Evolutionary conservation across 768 basidiomycete species (phyloP), one percentile per base, ranked within the genome.

Genomic region (Mycena rosella): DNA sequence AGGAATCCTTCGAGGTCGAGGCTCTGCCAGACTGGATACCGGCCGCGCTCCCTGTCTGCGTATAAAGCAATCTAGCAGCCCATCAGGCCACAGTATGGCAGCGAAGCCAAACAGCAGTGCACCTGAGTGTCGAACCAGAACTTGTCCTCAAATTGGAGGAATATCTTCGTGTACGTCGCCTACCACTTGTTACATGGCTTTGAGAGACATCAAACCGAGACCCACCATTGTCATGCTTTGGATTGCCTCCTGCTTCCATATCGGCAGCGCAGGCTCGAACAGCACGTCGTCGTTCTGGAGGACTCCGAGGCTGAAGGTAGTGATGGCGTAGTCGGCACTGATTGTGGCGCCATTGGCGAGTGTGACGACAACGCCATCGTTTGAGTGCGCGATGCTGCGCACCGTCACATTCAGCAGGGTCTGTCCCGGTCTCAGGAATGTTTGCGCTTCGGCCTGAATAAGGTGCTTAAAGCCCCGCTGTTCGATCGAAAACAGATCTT

Each of bases 251-350:
- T 80, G 63, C 73, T 91, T 91, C 81, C 84, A 91, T 13, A 71
- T 79, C 0, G 90, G 91, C 22, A 91, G 74, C 11, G 77, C 26
- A 2, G 91, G 91, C 45, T 83, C 73, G 69, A 90, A 92, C 85
- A 66, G 68, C 88, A 92, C 86, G 65, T 91, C 89, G 34, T 83
- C 78, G 63, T 89, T 81, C 77, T 92, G 91, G 59, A 92, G 78
- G 9, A 92, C 91, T 0, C 91, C 91, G 2, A 90, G 74, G 67
- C 90, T 91, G 77, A 92, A 92, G 0, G 91, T 92, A 67, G 86
- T 87, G 29, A 92, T 73, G 5, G 86, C 89, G 73, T 89, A 88
- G 57, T 90, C 85, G 17, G 84, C 89, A 17, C 75, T 78, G 26
- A 91, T 72, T 2, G 45, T 77, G 34, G 76, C 66, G 1, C 87